phyloP scores from a whole-genome alignment of 345 rosid genomes.

The Brassica carinata region DNA sequence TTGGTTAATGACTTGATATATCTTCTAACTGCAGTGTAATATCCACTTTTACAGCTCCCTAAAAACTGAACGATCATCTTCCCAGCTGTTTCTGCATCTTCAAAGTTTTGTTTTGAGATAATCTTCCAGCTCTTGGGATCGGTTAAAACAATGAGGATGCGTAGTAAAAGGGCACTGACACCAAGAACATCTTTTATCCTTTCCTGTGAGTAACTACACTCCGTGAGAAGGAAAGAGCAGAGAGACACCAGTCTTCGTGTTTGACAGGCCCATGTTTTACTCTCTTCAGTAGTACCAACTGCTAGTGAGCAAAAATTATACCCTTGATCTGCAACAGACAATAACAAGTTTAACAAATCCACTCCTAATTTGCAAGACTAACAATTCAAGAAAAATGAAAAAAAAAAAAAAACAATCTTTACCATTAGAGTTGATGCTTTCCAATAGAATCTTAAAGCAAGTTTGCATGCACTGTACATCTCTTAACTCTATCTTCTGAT shows the following conservation, averaged over 20 bases:
- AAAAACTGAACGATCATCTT: conserved; percentile 59
- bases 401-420: conserved; percentile 28
- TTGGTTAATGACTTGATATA: conserved; percentile 55
- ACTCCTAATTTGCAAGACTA: not conserved
- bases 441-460: conserved; percentile 75
- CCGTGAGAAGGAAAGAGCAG: conserved; percentile 63
- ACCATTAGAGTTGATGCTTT: conserved; percentile 78
- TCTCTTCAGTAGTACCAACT: conserved; percentile 61
- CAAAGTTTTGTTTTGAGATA: conserved; percentile 39
- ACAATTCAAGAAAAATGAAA: not conserved
- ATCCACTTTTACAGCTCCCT: conserved; percentile 69
- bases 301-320: conserved; percentile 70
- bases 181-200: conserved; percentile 47
- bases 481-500: conserved; percentile 46
- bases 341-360: not conserved
- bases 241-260: conserved; percentile 64
- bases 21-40: conserved; percentile 64
- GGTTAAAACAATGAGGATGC: conserved; percentile 64
- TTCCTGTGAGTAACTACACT: conserved; percentile 49
- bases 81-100: conserved; percentile 60
- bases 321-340: conserved; percentile 57
- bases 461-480: conserved; percentile 57
- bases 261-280: conserved; percentile 72
- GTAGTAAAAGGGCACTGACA: conserved; percentile 67
- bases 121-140: conserved; percentile 78